phyloP scores from a whole-genome alignment of 805 yeast genomes.

The Cyberlindnera veronae region DNA sequence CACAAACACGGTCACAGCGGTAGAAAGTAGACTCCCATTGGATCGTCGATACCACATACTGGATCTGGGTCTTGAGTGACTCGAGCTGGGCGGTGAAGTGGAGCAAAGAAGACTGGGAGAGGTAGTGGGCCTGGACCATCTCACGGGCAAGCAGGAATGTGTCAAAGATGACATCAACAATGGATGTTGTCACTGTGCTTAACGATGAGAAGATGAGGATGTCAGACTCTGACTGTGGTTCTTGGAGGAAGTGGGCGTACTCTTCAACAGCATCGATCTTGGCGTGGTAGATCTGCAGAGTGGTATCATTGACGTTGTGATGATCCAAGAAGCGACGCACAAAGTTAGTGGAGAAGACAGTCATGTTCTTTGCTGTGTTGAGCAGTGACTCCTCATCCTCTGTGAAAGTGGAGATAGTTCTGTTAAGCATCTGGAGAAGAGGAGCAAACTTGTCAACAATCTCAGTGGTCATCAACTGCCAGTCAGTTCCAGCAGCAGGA shows the following conservation, averaged over 20 bases:
- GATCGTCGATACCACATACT: slow-evolving; percentile 27
- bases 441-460: slow-evolving; percentile 55
- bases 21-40: slow-evolving; percentile 41
- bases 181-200: slow-evolving; percentile 36
- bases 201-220: slow-evolving; percentile 47
- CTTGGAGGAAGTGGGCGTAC: slow-evolving; percentile 42
- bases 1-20: slow-evolving; percentile 41
- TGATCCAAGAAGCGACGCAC: slow-evolving; percentile 41
- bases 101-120: slow-evolving; percentile 1
- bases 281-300: slow-evolving; percentile 19
- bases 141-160: slow-evolving; percentile 31
- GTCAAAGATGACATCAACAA: slow-evolving; percentile 36
- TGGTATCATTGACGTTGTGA: slow-evolving; percentile 3
- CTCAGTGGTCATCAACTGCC: slow-evolving; percentile 50
- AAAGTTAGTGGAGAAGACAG: slow-evolving; percentile 41
- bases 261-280: slow-evolving; percentile 40
- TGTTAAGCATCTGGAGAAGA: slow-evolving; percentile 38
- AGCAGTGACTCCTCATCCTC: slow-evolving; percentile 17
- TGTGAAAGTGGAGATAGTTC: slow-evolving; percentile 21
- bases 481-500: slow-evolving; percentile 44
- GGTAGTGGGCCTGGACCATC: slow-evolving; percentile 25
- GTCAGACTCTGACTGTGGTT: slow-evolving; percentile 39
- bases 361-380: slow-evolving; percentile 31
- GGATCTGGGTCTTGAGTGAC: neutral
- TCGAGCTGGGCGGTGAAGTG: neutral